phyloP scores from a whole-genome alignment of 345 rosid genomes.

The Lepidium africanum region DNA sequence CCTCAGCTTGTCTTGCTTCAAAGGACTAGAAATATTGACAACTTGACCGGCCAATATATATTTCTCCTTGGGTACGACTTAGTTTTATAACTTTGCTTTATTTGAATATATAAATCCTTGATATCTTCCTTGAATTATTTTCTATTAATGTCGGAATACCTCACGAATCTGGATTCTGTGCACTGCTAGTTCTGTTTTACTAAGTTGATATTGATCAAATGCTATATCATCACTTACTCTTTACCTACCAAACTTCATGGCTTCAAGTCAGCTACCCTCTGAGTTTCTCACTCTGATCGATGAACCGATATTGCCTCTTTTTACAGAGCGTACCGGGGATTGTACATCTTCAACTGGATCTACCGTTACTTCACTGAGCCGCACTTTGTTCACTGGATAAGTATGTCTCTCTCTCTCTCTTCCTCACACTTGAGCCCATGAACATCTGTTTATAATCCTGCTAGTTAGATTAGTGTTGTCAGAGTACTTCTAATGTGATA shows the following conservation, averaged over 20 bases:
- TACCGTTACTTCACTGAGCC: slow-evolving; percentile 70
- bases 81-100: background rate
- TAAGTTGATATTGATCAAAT: background rate
- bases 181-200: background rate
- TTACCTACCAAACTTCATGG: background rate
- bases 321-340: slow-evolving; percentile 60
- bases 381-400: slow-evolving; percentile 68
- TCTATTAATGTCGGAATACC: background rate
- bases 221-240: background rate
- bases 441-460: background rate
- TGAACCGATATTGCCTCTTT: background rate
- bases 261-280: background rate
- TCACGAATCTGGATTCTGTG: background rate
- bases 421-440: background rate
- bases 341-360: slow-evolving; percentile 74
- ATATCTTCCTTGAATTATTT: background rate
- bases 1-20: slow-evolving; percentile 80
- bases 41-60: slow-evolving; percentile 70
- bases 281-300: background rate
- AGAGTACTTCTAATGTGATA: background rate
- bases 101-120: background rate
- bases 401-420: slow-evolving; percentile 37
- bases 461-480: background rate
- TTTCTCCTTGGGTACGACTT: slow-evolving; percentile 65
- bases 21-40: slow-evolving; percentile 75